These are phyloP conservation scores for Quercus wislizeni DNA, from an alignment of 306 rosid genomes.

Conservation along the genomic window DNA sequence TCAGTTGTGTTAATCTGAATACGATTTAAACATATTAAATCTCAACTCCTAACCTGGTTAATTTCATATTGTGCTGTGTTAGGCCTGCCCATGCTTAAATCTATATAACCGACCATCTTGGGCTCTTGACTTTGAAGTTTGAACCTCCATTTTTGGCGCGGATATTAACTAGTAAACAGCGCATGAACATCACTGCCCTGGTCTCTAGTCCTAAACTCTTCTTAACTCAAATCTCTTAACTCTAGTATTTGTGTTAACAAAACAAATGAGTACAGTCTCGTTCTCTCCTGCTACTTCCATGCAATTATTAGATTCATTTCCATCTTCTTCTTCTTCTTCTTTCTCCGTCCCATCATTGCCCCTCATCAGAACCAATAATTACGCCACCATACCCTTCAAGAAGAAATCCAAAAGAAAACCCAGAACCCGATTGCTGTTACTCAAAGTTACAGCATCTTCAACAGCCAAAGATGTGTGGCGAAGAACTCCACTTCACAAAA, in stretches of 20 bases:
- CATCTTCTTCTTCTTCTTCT: conserved; percentile 26
- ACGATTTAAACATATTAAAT: too few relatives aligned
- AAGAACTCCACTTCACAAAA: conserved; percentile 30
- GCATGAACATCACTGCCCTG: neutral
- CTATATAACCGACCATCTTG: neutral
- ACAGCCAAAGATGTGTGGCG: conserved; percentile 64
- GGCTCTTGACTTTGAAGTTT: neutral
- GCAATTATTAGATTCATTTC: conserved; percentile 12
- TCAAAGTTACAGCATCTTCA: conserved; percentile 18
- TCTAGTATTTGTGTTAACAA: neutral
- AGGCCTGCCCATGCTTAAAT: too few relatives aligned
- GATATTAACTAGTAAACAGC: neutral
- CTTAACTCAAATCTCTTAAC: too few relatives aligned
- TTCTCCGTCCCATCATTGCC: conserved; percentile 19
- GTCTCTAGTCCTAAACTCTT: too few relatives aligned
- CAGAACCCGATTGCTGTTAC: neutral
- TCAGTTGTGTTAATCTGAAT: rapidly evolving
- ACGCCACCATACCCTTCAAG: conserved; percentile 8
- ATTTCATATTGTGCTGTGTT: rapidly evolving
- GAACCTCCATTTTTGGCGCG: neutral
- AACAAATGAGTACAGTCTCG: conserved; percentile 33
- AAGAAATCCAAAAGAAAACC: conserved; percentile 9
- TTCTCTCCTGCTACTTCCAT: conserved; percentile 19
- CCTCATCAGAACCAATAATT: conserved; percentile 9
- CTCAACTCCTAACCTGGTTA: rapidly evolving